Evolutionary conservation across 495 filamentous ascomycete species (phyloP).

Genomic region (Podospora australis): DNA sequence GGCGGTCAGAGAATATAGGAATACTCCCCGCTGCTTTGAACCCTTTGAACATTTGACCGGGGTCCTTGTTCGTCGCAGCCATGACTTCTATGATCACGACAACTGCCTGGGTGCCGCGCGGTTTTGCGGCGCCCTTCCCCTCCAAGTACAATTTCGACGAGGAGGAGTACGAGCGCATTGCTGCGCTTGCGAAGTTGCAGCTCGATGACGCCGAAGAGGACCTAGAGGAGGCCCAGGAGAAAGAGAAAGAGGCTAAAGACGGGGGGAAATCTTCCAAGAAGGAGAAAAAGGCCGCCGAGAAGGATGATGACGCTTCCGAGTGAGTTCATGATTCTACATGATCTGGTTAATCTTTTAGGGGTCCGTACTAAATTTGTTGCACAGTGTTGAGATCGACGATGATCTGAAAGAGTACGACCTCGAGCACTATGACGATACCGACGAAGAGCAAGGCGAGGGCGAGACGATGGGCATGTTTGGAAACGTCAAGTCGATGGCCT

Average conservation of each 20-base stretch:
- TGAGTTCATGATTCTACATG: conserved; percentile 18
- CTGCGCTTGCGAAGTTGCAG: conserved; percentile 78
- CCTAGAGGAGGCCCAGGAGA: conserved; percentile 58
- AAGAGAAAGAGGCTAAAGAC: conserved; percentile 22
- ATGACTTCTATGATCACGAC: conserved; percentile 81
- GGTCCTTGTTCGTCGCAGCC: not conserved
- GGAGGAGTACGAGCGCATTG: conserved; percentile 85
- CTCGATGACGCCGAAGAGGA: conserved; percentile 89
- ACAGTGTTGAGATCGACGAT: conserved; percentile 51
- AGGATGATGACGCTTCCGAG: conserved; percentile 29
- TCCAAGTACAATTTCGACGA: conserved; percentile 88
- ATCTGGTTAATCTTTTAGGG: not conserved
- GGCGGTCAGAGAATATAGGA: not conserved
- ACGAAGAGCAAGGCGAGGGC: conserved; percentile 54
- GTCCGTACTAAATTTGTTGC: conserved; percentile 12
- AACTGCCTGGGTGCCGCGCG: conserved; percentile 87
- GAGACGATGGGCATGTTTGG: conserved; percentile 87
- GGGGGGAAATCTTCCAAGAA: conserved; percentile 9
- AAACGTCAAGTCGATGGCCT: conserved; percentile 85
- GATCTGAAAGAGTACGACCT: conserved; percentile 93
- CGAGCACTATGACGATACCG: conserved; percentile 87
- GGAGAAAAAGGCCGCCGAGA: conserved; percentile 4
- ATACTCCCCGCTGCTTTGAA: not conserved
- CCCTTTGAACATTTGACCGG: not conserved
- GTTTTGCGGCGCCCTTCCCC: conserved; percentile 87